Evolutionary conservation across 768 basidiomycete species (phyloP).

Genomic region (Pisolithus microcarpus): DNA sequence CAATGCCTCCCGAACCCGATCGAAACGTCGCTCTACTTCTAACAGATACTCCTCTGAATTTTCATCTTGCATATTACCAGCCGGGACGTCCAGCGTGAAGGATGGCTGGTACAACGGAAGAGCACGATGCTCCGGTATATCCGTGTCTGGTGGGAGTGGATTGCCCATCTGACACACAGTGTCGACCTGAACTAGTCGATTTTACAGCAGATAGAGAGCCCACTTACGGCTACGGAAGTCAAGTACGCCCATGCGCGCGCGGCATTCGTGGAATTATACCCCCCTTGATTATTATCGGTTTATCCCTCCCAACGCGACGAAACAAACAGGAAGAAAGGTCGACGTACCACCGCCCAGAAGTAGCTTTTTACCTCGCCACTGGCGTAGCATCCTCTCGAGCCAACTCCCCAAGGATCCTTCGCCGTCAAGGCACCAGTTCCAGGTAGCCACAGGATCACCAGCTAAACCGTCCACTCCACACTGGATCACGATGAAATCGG

Average conservation of each 20-base stretch:
- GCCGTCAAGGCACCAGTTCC: slow-evolving; percentile 61
- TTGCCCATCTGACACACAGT: slow-evolving; percentile 39
- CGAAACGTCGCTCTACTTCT: slow-evolving; percentile 37
- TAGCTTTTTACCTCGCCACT: slow-evolving; percentile 56
- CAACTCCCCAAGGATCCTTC: slow-evolving; percentile 68
- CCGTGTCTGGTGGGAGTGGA: slow-evolving; percentile 48
- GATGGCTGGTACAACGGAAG: slow-evolving; percentile 75
- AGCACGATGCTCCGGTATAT: slow-evolving; percentile 69
- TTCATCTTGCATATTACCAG: slow-evolving; percentile 67
- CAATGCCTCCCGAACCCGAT: slow-evolving; percentile 22
- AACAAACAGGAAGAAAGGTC: not conserved
- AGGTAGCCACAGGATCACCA: slow-evolving; percentile 70
- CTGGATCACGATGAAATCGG: slow-evolving; percentile 77
- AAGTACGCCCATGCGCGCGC: slow-evolving; percentile 84
- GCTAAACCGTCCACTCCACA: slow-evolving; percentile 85
- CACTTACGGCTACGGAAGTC: slow-evolving; percentile 66
- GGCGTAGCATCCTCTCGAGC: slow-evolving; percentile 40
- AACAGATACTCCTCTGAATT: slow-evolving; percentile 57
- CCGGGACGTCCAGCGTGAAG: slow-evolving; percentile 70
- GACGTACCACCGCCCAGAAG: slow-evolving; percentile 68
- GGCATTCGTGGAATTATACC: slow-evolving; percentile 76
- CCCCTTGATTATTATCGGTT: slow-evolving; percentile 42
- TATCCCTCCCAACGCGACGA: not conserved
- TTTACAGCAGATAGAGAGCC: not conserved
- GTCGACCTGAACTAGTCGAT: not conserved